phyloP scores from a whole-genome alignment of 345 rosid genomes.

The Rhodamnia argentea region DNA sequence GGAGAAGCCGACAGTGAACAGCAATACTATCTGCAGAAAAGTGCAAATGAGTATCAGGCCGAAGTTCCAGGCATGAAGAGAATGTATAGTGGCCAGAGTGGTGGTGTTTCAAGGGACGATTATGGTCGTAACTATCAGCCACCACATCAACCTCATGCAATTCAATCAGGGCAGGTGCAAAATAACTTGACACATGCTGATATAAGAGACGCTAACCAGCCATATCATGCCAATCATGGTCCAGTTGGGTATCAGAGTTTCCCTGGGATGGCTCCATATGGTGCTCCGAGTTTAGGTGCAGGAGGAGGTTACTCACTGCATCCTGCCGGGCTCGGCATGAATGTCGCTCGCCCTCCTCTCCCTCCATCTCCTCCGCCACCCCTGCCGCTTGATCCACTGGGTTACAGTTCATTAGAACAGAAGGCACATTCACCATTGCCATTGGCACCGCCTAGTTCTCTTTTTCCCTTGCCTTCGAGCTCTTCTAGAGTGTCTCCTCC shows the following conservation, averaged over 20 bases:
- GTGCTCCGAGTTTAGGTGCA: constrained; percentile 7
- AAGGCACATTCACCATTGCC: constrained; percentile 19
- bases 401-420: constrained; percentile 6
- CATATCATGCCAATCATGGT: constrained; percentile 1
- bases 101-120: background rate
- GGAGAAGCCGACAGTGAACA: background rate
- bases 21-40: background rate
- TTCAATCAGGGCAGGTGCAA: background rate
- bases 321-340: background rate
- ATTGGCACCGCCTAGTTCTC: constrained; percentile 4
- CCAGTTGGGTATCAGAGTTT: background rate
- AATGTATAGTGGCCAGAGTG: background rate
- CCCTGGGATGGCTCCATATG: background rate
- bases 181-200: background rate
- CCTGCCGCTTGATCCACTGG: constrained; percentile 31
- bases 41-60: background rate
- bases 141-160: background rate
- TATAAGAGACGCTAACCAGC: background rate
- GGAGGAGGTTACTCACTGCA: constrained; percentile 6
- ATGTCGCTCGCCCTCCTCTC: constrained; percentile 28
- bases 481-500: constrained; percentile 16
- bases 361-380: constrained; percentile 70
- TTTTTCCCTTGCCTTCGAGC: constrained; percentile 39
- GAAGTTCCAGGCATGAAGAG: background rate
- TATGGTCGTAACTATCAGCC: background rate